Conservation (phyloP, 176 grass and related monocot genomes). For the Paspalum vaginatum region DNA sequence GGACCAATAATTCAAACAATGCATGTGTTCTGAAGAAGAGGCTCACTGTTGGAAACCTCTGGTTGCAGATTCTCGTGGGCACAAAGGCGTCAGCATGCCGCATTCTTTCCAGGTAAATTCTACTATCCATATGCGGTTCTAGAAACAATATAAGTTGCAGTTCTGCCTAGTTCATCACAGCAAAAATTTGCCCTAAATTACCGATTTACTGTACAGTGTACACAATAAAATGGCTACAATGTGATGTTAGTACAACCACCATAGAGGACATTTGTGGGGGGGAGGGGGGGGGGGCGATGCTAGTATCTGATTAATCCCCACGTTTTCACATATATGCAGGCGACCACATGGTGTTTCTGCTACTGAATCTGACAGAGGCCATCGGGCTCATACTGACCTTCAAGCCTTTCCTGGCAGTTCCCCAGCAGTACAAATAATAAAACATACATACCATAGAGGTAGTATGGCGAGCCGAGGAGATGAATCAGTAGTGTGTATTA, state of each 20-base stretch:
- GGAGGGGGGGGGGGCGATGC: too few relatives aligned
- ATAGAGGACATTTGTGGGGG: not conserved
- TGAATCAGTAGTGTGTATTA: not conserved
- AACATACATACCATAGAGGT: not conserved
- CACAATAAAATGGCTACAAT: too few relatives aligned
- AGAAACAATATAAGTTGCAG: too few relatives aligned
- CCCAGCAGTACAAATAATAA: conserved; percentile 4
- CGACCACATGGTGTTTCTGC: conserved; percentile 49
- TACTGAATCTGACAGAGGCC: conserved; percentile 40
- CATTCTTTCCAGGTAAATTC: conserved; percentile 54
- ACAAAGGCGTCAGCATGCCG: conserved; percentile 59
- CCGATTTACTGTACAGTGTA: not conserved
- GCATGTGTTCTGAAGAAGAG: not conserved
- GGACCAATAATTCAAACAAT: too few relatives aligned
- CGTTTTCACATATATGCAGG: conserved; percentile 18
- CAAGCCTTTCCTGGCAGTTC: conserved; percentile 51
- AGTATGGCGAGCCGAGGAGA: not conserved
- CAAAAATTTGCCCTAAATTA: not conserved
- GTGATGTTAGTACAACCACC: not conserved
- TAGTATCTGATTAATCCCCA: not conserved
- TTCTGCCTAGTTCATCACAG: not conserved
- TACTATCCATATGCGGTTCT: not conserved
- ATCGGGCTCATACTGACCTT: conserved; percentile 45
- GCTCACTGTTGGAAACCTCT: not conserved
- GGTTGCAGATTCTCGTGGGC: conserved; percentile 72